Evolutionary conservation across 2,329 filamentous ascomycete genomes (phyloP).

Genomic region (Myotisia sp.): DNA sequence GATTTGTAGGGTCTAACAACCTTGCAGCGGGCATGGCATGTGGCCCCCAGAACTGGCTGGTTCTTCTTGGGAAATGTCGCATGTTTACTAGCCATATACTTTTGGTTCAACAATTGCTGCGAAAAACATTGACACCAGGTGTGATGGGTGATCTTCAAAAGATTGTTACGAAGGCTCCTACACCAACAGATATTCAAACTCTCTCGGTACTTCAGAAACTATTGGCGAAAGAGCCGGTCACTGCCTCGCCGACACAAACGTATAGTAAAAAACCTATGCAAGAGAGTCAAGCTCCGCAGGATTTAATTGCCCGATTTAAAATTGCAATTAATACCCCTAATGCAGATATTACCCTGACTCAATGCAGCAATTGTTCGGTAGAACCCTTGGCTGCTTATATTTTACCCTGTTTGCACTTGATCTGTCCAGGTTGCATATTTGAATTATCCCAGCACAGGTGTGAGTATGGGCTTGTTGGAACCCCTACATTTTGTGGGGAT

Average conservation of each 20-base stretch:
- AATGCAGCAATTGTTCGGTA: constrained; percentile 32
- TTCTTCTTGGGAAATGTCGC: constrained; percentile 37
- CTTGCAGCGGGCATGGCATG: constrained; percentile 1
- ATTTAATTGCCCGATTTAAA: constrained; percentile 2
- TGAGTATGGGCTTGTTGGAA: too few species aligned
- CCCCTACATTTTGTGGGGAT: too few species aligned
- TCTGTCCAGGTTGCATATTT: too few species aligned
- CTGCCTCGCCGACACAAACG: too few species aligned
- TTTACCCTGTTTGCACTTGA: constrained; percentile 44
- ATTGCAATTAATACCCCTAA: not conserved
- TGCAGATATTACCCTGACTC: constrained; percentile 14
- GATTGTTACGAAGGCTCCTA: constrained; percentile 14
- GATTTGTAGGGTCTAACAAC: too few species aligned
- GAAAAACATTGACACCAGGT: constrained; percentile 28
- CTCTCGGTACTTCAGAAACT: constrained; percentile 7
- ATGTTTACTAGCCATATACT: constrained; percentile 39
- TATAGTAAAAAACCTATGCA: too few species aligned
- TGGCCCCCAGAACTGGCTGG: constrained; percentile 21
- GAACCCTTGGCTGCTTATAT: constrained; percentile 22
- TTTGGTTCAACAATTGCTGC: constrained; percentile 33
- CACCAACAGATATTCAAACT: constrained; percentile 16
- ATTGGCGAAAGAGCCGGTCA: constrained; percentile 3
- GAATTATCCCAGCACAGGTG: too few species aligned
- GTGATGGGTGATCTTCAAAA: too few species aligned
- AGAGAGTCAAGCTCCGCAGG: too few species aligned